Evolutionary conservation across 768 basidiomycete genomes (phyloP), one percentile per base, ranked within the genome.

Genomic region (Lentinula sp.): DNA sequence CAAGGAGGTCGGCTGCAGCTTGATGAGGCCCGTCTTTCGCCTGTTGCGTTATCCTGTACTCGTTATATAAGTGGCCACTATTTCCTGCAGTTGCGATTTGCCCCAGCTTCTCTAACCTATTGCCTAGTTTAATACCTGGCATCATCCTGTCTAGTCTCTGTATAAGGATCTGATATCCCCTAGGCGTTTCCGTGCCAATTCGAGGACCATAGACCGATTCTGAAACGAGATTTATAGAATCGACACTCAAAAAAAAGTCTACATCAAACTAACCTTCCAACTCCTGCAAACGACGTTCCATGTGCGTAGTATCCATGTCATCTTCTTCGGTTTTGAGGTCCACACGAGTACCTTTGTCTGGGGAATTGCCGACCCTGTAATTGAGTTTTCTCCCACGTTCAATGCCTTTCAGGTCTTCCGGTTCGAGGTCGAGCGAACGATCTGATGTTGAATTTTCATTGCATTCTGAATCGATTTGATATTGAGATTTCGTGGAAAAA

Each of bases 71-170:
- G n/a, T 33, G 15, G 18, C 33, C 9, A 23, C 13, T 5, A 13
- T 49, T 37, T 42, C 43, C 28, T 58, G 7, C 28, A 6, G 16
- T 18, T 28, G 23, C 16, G 28, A 5, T 56, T 23, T 68, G 42
- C 2, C 67, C 58, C 28, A 78, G 61, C 32, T 64, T 64, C 50
- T 53, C 60, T 18, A 83, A 73, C 52, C 79, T 75, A 57, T 78
- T 76, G 59, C 74, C 73, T 18, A 84, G 72, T 37, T 81, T 73
- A 33, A 81, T 77, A 6, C 82, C 83, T 43, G 82, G 82, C 52
- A 84, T 68, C 55, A 79, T 62, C 37, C 50, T 42, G 43, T 80
- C 79, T 15, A 85, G 70, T 41, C 69, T 72, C 15, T 74, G 65
- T 13, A 81, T 66, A 35, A 82, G 65, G 5, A 61, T 59, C 5